phyloP scores from a whole-genome alignment of 345 rosid genomes.

The Pistacia atlantica region DNA sequence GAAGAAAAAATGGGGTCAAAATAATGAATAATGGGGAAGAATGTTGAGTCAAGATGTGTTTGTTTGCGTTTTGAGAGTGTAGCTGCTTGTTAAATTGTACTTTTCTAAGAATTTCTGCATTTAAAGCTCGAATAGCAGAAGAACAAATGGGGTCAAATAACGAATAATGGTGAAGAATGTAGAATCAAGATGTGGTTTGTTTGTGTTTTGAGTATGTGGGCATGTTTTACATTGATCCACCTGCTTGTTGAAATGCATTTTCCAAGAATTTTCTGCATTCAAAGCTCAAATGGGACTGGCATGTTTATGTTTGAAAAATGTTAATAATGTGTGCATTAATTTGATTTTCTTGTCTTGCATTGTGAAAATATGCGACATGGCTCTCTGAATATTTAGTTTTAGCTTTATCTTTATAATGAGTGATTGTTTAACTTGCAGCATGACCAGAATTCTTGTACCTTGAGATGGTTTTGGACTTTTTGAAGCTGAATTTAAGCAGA shows the following conservation, averaged over 20 bases:
- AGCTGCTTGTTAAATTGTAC: not conserved
- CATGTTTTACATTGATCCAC: not conserved
- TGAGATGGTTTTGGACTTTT: conserved; percentile 17
- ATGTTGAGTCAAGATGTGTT: too few relatives aligned
- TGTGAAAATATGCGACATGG: too few relatives aligned
- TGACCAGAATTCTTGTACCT: conserved; percentile 19
- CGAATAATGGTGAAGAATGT: too few relatives aligned
- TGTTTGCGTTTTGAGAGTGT: not conserved
- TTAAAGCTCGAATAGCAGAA: not conserved
- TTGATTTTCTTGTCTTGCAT: not conserved
- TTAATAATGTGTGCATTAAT: not conserved
- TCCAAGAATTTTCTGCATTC: not conserved
- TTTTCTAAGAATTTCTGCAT: not conserved
- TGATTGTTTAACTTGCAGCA: conserved; percentile 14
- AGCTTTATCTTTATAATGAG: not conserved
- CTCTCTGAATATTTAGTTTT: too few relatives aligned
- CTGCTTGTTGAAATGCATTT: not conserved
- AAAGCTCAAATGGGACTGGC: not conserved
- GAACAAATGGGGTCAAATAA: too few relatives aligned
- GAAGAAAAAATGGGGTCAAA: too few relatives aligned
- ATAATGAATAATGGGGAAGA: too few relatives aligned
- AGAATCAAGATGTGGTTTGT: not conserved
- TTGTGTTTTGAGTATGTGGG: not conserved
- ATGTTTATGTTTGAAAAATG: too few relatives aligned
- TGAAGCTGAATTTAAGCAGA: conserved; percentile 9